Percentiles rank a stretch among this genome's conserved stretches.
These are phyloP conservation scores for Blastobotrys robertii DNA, from an alignment of 805 yeast genomes.

Conservation along the genomic window DNA sequence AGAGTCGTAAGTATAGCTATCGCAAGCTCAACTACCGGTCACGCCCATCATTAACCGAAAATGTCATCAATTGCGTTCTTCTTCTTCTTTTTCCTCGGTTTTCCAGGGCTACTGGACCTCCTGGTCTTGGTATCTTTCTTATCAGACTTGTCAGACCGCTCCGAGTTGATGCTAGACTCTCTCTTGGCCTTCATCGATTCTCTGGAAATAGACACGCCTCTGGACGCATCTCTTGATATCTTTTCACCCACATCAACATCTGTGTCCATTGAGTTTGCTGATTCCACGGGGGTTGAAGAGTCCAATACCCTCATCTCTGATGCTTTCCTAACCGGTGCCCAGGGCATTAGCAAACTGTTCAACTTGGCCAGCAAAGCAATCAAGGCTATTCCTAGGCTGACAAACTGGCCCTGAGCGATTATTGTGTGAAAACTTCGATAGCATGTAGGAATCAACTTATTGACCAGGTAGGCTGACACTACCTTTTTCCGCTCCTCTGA, in stretches of 20 bases:
- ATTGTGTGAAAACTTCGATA: slow-evolving; percentile 57
- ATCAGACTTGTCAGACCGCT: neutral
- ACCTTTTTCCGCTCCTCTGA: neutral
- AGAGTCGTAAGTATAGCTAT: too few relatives aligned
- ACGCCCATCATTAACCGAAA: slow-evolving; percentile 46
- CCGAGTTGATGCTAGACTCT: too few relatives aligned
- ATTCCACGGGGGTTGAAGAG: too few relatives aligned
- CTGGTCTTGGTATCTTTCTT: slow-evolving; percentile 2
- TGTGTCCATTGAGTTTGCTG: neutral
- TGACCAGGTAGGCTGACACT: slow-evolving; percentile 25
- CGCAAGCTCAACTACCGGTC: too few relatives aligned
- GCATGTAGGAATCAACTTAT: slow-evolving; percentile 36
- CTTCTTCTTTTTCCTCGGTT: slow-evolving; percentile 28
- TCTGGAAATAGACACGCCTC: neutral
- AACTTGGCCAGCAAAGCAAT: slow-evolving; percentile 48
- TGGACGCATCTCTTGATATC: slow-evolving; percentile 10
- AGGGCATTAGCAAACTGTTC: slow-evolving; percentile 16
- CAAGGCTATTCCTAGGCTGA: slow-evolving; percentile 61
- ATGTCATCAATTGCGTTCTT: slow-evolving; percentile 64
- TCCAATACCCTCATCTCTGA: too few relatives aligned
- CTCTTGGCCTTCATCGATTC: neutral
- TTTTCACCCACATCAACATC: slow-evolving; percentile 17
- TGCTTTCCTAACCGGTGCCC: too few relatives aligned
- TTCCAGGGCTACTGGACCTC: slow-evolving; percentile 8
- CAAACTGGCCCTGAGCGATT: slow-evolving; percentile 66